Base-by-base conservation (phyloP, 164 flowering plant genomes). In the Vitis labrusca region DNA sequence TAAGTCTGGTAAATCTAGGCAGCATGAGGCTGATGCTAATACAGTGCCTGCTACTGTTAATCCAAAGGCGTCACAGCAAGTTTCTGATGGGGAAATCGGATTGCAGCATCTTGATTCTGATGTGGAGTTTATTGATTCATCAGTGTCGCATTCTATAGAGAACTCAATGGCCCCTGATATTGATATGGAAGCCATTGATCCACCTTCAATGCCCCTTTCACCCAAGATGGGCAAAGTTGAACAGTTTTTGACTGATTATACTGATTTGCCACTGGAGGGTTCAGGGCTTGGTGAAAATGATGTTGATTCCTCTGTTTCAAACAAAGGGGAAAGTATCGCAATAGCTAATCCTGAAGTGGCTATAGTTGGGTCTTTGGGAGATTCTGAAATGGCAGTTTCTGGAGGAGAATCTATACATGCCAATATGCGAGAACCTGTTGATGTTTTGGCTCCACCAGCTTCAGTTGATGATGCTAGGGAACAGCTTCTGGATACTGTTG, bases 1-100 rank as follows among this genome's bases (percentile, higher is more conserved):
- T 69, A 91, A 85, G 68, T 66, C 77, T 72, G 77, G 82, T 73
- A 84, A 85, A 72, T 65, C 85, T 54, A 91, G 76, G 51, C 70
- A 61, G 49, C 76, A 63, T 37, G 88, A 82, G 47, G 70, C 57
- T 30, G 81, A 80, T 69, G 73, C 66, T 61, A 74, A 75, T 49
- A 61, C 64, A 57, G 71, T 50, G 17, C 52, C 78, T 14, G 44
- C 63, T 50, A 32, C 73, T 53, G 60, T 27, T 63, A 67, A 73
- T 27, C 50, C 72, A 15, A 29, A 72, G 2, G 71, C 66, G 44
- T 50, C 67, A 9, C 32, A 64, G 13, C 65, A 19, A 16, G 74
- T 51, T 27, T 14, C 60, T 54, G 84, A 76, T 49, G 73, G 17
- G 48, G 81, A 77, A 30, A 47, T 50, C 44, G 54, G 60, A 13